Base-by-base conservation (phyloP, 2,329 filamentous ascomycete species). In the Cercospora sp. region DNA sequence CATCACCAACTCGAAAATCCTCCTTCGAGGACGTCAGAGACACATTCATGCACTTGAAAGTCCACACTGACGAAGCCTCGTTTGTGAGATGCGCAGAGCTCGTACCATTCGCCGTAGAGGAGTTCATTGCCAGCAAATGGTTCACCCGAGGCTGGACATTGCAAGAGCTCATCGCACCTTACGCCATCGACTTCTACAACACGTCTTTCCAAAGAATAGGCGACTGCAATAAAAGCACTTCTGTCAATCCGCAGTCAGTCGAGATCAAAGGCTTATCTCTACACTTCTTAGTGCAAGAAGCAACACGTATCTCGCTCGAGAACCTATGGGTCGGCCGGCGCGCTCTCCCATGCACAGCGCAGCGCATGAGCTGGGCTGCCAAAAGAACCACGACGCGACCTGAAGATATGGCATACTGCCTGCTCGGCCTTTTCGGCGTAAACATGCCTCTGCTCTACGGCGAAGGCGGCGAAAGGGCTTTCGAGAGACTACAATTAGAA, bases 381-480 rank as follows among this genome's bases (percentile, higher is more conserved):
- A 18, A 31, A 13, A 61, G 73, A 10, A 48, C 51, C 6, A 73
- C 72, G 0, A 69, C 69, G 16, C 64, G 78, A 3, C 6, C 65
- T 0, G 82, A 84, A 63, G 83, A 85, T 45, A 75, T 77, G n/a
- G 81, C 81, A 0, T 85, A 84, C 55, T 83, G 77, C 8, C 73
- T 85, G 0, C 68, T 84, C 2, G 83, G 83, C 0, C 75, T 84
- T 0, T 84, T 85, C 36, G 75, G 75, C 1, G 75, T 84, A 18
- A 78, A 81, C 36, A 82, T 85, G 65, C 64, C 69, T 12, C 51
- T 71, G 5, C 63, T 71, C 2, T 69, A 71, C 33, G 68, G 69
- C 28, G 69, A 71, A 64, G 67, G 68, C 12, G 40, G 36, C n/a
- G 16, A 16, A 18, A 69, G 60, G 28, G 63, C 69, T 16, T 71